Conservation (phyloP, 148 eudicot species). For the Persicaria tinctoria region DNA sequence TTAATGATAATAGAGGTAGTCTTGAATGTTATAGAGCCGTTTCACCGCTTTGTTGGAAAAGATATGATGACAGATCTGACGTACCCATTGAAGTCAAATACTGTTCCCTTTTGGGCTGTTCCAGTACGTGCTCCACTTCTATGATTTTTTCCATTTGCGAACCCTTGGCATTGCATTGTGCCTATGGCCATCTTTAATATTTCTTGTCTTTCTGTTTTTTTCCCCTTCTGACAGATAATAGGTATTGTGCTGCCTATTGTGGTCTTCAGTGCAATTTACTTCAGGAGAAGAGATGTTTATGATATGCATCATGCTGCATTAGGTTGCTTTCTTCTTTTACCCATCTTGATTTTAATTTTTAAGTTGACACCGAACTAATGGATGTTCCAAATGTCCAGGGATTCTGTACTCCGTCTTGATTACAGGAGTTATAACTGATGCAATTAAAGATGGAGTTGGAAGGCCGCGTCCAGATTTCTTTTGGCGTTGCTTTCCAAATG, state of each 20-base stretch:
- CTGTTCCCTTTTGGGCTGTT: constrained; percentile 34
- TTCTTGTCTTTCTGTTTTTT: not conserved
- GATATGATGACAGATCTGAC: constrained; percentile 29
- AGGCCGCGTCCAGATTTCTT: constrained; percentile 42
- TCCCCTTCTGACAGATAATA: constrained; percentile 23
- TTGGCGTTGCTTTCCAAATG: constrained; percentile 38
- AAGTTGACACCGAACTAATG: not conserved
- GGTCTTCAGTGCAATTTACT: constrained; percentile 24
- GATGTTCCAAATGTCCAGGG: constrained; percentile 21
- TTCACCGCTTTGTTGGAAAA: constrained; percentile 30
- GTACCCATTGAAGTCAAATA: constrained; percentile 27
- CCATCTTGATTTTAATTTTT: not conserved
- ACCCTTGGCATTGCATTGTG: constrained; percentile 1
- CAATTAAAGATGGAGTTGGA: constrained; percentile 48
- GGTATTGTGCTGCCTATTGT: constrained; percentile 24
- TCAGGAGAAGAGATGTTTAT: constrained; percentile 34
- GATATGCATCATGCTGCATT: constrained; percentile 36
- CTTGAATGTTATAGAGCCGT: constrained; percentile 28
- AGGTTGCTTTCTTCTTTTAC: constrained; percentile 17
- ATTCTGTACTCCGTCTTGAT: constrained; percentile 32
- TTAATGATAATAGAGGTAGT: constrained; percentile 16
- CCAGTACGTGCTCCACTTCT: constrained; percentile 22
- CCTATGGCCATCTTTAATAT: not conserved
- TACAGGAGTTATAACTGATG: constrained; percentile 38
- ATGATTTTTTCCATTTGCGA: not conserved